Evolutionary conservation across 345 rosid genomes (phyloP), one percentile per base, ranked within the genome.

Genomic region (Eucalyptus pauciflora): DNA sequence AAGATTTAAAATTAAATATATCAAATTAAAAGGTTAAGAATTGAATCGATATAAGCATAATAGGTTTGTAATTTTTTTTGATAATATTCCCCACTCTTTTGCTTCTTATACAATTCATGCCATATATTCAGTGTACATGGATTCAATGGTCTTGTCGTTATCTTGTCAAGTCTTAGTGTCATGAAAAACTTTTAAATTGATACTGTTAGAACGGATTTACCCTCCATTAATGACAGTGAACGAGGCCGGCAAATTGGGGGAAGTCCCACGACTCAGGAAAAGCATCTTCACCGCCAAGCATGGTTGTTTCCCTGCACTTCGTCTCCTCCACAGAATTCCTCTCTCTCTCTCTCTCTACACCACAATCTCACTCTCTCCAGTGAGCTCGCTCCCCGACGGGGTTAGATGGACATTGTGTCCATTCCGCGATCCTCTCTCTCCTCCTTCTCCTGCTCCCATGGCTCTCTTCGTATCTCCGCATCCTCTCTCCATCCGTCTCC

Each of bases 241-340:
- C 41, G 41, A 41, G 41, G 41, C 41, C 41, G 41, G 41, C 41
- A 41, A 41, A 64, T 62, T 27, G 16, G 69, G 14, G n/a, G 69
- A 64, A 64, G 18, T n/a, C 8, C 76, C 67, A 64, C 17, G 76
- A 33, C 81, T 37, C 46, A 5, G 12, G 46, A 10, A 43, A 41
- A 37, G 81, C 46, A 10, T 37, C 81, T 71, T 10, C 81, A 37
- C 20, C 81, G 81, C 81, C 25, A 18, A 10, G 14, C 81, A 1
- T 71, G 0, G 81, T 71, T 37, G 81, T 71, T 37, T 20, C 33
- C 27, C 29, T 54, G 43, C 86, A 80, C 31, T 50, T 90, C 87
- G 91, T 91, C 92, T 93, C 92, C 93, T 91, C 96, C 96, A 92
- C 96, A 90, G 88, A 33, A 41, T 89, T 27, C 67, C 50, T 27